These are phyloP conservation scores for Magnusiomyces suaveolens DNA, from an alignment of 1,139 yeast genomes.

Conservation along the genomic window DNA sequence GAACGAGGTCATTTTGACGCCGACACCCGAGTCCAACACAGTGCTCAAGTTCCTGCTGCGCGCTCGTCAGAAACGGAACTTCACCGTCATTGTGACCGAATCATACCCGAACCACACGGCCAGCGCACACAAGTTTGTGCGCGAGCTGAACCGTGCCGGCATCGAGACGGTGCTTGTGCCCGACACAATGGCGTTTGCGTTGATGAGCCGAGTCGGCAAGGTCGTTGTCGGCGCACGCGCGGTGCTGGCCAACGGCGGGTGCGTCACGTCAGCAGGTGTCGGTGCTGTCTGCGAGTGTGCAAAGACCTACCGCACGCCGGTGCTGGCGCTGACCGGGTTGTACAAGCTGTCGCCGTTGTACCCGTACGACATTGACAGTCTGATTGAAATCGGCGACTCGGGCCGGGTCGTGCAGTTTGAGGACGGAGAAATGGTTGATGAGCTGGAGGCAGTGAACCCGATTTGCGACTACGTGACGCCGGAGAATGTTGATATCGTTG, in stretches of 20 bases:
- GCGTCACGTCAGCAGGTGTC: constrained; percentile 82
- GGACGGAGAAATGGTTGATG: constrained; percentile 50
- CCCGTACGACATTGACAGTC: constrained; percentile 81
- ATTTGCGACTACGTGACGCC: constrained; percentile 87
- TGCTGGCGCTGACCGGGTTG: constrained; percentile 87
- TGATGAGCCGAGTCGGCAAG: constrained; percentile 95
- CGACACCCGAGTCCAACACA: constrained; percentile 87
- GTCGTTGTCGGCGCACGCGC: constrained; percentile 87
- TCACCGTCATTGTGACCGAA: constrained; percentile 88
- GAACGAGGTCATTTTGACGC: constrained; percentile 81
- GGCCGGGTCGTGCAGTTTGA: constrained; percentile 70
- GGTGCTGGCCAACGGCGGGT: constrained; percentile 94
- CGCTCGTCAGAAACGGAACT: constrained; percentile 82
- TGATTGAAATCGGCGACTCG: constrained; percentile 90
- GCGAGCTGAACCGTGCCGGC: constrained; percentile 69
- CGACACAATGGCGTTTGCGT: constrained; percentile 85
- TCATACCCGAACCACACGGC: constrained; percentile 79
- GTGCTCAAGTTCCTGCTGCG: constrained; percentile 77
- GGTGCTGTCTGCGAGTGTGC: constrained; percentile 95
- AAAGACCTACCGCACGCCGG: constrained; percentile 88
- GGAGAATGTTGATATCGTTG: constrained; percentile 85
- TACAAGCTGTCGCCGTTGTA: constrained; percentile 89
- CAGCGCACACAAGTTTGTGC: constrained; percentile 70
- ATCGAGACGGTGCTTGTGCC: constrained; percentile 89
- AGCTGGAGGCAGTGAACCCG: constrained; percentile 86